Evolutionary conservation across 2,329 filamentous ascomycete species (phyloP), one percentile per base, ranked within the genome.

Genomic region (Scedosporium dehoogii): DNA sequence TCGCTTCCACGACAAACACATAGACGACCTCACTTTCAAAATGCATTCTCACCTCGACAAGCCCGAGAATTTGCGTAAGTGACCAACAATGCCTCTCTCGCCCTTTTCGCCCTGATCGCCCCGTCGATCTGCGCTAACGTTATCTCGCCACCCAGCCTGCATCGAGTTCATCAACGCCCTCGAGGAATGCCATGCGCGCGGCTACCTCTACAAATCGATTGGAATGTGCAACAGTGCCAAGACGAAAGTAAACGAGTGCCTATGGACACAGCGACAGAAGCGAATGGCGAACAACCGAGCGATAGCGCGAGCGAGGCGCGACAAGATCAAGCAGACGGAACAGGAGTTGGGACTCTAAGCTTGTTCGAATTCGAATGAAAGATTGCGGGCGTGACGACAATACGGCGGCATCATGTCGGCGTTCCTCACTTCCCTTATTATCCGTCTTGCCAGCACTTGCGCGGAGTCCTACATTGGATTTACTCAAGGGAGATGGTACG

Each of bases 41-140:
- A 99, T 99, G 94, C 94, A 99, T 90, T 96, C 94, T 62, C 93
- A 97, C 78, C 80, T 99, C 2, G 92, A 97, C 73, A 96, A 66
- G 46, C 55, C 91, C 29, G 91, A 94, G 73, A 88, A 96, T 48
- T 58, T 65, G 18, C 64, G 65, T 64, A 62, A 63, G 61, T 16
- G 29, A 16, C 25, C n/a, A 38, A 14, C n/a, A 53, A 23, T 18
- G 14, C 62, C 25, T 59, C 58, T 60, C 58, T 41, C 51, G 56
- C 58, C 58, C 9, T 46, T 9, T 5, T 46, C 33, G 12, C 18
- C 44, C 9, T 59, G n/a, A n/a, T n/a, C n/a, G n/a, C n/a, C n/a
- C n/a, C n/a, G n/a, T 25, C 12, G 41, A 25, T 38, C 12, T 2
- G 3, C 44, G 59, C 59, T 60, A 53, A 60, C 44, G n/a, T 38